Conservation (phyloP, 2,329 filamentous ascomycete genomes). For the Penicillium sp. region DNA sequence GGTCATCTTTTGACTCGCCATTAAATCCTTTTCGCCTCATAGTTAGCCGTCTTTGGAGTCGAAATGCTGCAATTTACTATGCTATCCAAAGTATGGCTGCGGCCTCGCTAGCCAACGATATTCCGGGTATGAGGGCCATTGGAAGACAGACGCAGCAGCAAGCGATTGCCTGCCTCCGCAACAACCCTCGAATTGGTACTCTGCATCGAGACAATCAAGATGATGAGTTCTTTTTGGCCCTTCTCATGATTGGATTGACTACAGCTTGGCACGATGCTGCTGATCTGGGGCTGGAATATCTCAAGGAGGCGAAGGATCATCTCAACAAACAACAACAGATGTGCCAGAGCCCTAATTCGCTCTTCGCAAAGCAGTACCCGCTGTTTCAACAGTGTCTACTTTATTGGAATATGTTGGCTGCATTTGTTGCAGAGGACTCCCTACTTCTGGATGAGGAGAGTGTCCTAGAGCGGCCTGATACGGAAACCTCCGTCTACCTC, state of each 20-base stretch:
- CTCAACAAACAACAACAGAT: conserved; percentile 18
- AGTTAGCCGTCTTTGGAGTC: conserved; percentile 25
- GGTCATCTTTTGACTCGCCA: conserved; percentile 27
- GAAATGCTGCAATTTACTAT: conserved; percentile 26
- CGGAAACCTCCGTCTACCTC: conserved; percentile 22
- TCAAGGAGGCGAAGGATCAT: conserved; percentile 25
- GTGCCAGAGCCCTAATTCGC: conserved; percentile 18
- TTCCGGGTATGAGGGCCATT: conserved; percentile 24
- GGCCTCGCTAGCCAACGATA: conserved; percentile 25
- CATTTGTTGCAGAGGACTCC: conserved; percentile 24
- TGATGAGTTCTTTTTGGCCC: conserved; percentile 24
- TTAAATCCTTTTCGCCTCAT: conserved; percentile 25
- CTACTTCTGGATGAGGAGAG: conserved; percentile 20
- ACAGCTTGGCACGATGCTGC: conserved; percentile 24
- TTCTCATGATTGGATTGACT: conserved; percentile 25
- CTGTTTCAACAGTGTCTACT: conserved; percentile 25
- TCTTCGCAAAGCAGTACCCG: conserved; percentile 24
- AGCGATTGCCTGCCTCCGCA: conserved; percentile 25
- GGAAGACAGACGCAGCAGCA: conserved; percentile 27
- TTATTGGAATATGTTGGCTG: conserved; percentile 26
- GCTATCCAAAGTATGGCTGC: conserved; percentile 30
- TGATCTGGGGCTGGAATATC: conserved; percentile 22
- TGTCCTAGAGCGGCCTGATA: conserved; percentile 14
- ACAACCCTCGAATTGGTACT: conserved; percentile 15
- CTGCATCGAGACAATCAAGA: conserved; percentile 20